Percentiles rank a stretch among this genome's conserved stretches.
Evolutionary conservation across 306 rosid species (phyloP).

Genomic region (Ormosia semicastrata): DNA sequence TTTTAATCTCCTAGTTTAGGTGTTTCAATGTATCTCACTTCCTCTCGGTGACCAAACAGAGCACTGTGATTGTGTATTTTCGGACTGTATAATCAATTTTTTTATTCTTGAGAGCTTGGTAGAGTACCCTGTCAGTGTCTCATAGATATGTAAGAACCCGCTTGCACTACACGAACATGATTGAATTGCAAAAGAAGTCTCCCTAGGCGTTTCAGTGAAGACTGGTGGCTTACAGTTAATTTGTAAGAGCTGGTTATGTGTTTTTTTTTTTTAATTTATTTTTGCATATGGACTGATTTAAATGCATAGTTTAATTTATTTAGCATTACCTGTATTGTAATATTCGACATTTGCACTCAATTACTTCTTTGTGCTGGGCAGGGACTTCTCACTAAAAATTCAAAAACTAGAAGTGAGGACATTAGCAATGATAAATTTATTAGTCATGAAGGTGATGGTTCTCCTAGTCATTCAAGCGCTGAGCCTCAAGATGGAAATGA

Average conservation of each 20-base stretch:
- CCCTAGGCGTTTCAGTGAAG: constrained; percentile 97
- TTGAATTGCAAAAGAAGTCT: constrained; percentile 91
- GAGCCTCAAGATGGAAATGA: constrained; percentile 28
- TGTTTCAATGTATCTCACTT: constrained; percentile 28
- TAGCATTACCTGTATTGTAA: constrained; percentile 9
- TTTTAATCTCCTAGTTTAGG: background rate
- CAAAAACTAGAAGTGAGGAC: constrained; percentile 24
- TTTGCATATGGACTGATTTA: constrained; percentile 33
- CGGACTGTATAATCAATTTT: constrained; percentile 44
- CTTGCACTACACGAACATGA: constrained; percentile 82
- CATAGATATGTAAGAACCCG: constrained; percentile 84
- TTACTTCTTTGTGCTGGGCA: constrained; percentile 27
- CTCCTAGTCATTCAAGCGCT: constrained; percentile 33
- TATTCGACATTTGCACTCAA: constrained; percentile 28
- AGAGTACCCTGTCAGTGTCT: constrained; percentile 69
- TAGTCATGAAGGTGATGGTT: constrained; percentile 31
- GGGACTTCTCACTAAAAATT: constrained; percentile 29
- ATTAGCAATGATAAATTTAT: constrained; percentile 14
- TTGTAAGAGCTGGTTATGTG: constrained; percentile 96
- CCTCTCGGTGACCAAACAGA: constrained; percentile 45
- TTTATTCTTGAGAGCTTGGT: constrained; percentile 63
- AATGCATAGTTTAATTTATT: background rate
- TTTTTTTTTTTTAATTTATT: constrained; percentile 32
- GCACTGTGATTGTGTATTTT: constrained; percentile 21
- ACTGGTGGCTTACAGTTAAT: constrained; percentile 89